These are phyloP conservation scores for Fusarium lateritium DNA, from an alignment of 2,329 filamentous ascomycete genomes.

Conservation along the genomic window DNA sequence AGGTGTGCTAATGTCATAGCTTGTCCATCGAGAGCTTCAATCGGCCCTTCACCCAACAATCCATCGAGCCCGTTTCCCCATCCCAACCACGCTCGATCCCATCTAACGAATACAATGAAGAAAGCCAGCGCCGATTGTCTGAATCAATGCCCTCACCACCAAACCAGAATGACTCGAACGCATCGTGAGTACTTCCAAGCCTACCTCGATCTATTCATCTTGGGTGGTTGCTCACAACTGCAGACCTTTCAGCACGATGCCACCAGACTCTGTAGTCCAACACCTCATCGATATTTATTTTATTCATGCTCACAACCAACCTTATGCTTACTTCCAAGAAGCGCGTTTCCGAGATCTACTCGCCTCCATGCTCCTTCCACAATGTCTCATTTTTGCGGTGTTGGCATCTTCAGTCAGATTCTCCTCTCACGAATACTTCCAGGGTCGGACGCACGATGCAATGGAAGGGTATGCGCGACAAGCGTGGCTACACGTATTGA, in stretches of 20 bases:
- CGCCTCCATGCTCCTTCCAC: not conserved
- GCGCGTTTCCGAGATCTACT: not conserved
- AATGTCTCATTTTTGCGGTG: not conserved
- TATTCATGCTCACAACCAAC: not conserved
- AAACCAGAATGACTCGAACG: not conserved
- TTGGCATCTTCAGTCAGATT: not conserved
- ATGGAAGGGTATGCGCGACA: not conserved
- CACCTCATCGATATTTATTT: not conserved
- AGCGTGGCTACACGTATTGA: not conserved
- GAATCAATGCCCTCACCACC: no score
- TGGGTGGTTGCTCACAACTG: rapidly evolving
- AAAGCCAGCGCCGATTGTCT: no score
- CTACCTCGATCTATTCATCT: rapidly evolving
- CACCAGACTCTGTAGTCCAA: not conserved
- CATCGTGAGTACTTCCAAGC: not conserved
- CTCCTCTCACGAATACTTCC: not conserved
- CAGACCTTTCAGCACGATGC: not conserved
- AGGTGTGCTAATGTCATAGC: no score
- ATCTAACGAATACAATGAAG: no score
- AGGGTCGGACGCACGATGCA: not conserved
- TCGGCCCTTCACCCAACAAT: no score
- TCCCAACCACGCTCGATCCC: no score
- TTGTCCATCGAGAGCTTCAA: no score
- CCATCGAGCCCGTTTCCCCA: no score
- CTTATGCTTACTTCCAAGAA: not conserved